phyloP scores from a whole-genome alignment of 106 monocot genomes.

The Phalaenopsis equestris region DNA sequence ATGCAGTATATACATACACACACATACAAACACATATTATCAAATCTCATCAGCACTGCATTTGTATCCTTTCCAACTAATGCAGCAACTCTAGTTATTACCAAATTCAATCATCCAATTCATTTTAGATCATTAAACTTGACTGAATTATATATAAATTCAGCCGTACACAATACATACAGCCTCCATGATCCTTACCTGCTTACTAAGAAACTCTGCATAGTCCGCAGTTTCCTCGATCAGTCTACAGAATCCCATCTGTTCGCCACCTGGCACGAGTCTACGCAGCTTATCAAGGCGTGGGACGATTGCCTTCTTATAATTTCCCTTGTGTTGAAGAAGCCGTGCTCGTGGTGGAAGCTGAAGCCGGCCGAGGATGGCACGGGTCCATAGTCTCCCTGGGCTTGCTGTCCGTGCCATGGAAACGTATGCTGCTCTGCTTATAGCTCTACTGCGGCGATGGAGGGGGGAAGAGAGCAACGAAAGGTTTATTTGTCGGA shows the following conservation, averaged over 20 bases:
- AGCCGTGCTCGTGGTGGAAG: neutral
- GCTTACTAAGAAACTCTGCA: constrained; percentile 19
- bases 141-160: no score
- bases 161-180: neutral
- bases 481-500: constrained; percentile 16
- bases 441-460: constrained; percentile 17
- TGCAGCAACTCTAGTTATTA: no score
- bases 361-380: constrained; percentile 16
- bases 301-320: neutral
- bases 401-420: constrained; percentile 33
- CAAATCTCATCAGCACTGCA: no score
- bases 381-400: constrained; percentile 28
- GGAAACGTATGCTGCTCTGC: constrained; percentile 38
- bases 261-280: constrained; percentile 35
- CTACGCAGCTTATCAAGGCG: constrained; percentile 21
- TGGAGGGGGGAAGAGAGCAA: neutral
- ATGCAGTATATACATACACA: no score
- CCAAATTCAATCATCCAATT: no score
- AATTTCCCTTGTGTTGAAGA: neutral
- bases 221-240: constrained; percentile 42
- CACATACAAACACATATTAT: no score
- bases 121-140: no score
- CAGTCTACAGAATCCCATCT: constrained; percentile 35
- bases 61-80: no score
- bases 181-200: constrained; percentile 42